Base-by-base conservation (phyloP, 2,329 filamentous ascomycete species). In the Neofusicoccum umdonicola region DNA sequence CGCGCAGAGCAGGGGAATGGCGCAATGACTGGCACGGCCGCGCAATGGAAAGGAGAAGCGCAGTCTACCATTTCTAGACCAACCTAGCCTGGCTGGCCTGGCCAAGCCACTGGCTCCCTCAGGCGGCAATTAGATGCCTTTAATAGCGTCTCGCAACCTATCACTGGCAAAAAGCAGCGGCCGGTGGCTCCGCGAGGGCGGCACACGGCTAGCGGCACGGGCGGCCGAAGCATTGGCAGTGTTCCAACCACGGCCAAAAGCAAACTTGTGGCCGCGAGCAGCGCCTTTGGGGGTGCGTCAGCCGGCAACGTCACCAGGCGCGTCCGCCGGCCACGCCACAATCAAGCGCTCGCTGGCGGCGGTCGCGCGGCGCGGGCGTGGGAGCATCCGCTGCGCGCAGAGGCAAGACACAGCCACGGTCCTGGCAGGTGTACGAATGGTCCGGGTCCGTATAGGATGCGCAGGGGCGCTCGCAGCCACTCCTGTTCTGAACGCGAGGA, bases 131-230 rank as follows among this genome's bases (percentile, higher is more conserved):
- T 35, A 37, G 41, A 37, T 41, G 41, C 56, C 39, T 31, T 41
- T 31, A 19, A 22, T 15, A 17, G 39, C 39, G 11, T 17, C 31
- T 35, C 27, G 56, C 34, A 44, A 17, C 41, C 42, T 47, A 47
- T 60, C 56, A 57, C 12, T 34, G 39, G 22, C 54, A 17, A 8
- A 17, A 17, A 13, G 19, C 13, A 41, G 12, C n/a, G 54, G 12
- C 27, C 6, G 27, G 27, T 31, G 27, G 27, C 27, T 31, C 22
- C 22, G 54, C 52, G 52, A 42, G 22, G 27, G 39, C 41, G 54
- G 41, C 39, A 58, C 54, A 35, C 56, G 56, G 56, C 56, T 60
- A 60, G 56, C 56, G 56, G 56, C 56, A 37, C 56, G 56, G n/a
- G n/a, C 12, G 56, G 41, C 42, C 56, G 56, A 47, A 60, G 56